Base-by-base conservation (phyloP, 2,329 filamentous ascomycete species). In the Fusarium sororula region DNA sequence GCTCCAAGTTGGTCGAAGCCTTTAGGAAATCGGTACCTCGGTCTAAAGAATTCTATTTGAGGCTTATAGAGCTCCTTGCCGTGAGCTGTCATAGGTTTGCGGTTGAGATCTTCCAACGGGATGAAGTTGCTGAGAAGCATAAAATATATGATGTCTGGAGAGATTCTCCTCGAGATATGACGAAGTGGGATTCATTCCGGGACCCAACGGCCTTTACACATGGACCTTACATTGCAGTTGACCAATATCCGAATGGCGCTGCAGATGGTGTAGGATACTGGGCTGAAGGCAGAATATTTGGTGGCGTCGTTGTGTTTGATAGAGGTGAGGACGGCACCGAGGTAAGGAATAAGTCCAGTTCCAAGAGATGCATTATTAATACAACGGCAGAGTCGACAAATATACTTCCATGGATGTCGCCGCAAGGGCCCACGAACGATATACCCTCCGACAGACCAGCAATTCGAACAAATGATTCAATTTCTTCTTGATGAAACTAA, bases 271-370 rank as follows among this genome's bases (percentile, higher is more conserved):
- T 56, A n/a, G 66, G 28, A 7, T 70, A 70, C n/a, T 73, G 70
- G 71, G 59, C 58, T 10, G 70, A 73, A 26, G 37, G 41, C 7
- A 62, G 54, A 26, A 65, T 71, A 8, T 61, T 74, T 20, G 70
- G 70, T 12, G 55, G 71, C 0, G 39, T 70, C 1, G 22, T 72
- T 7, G 44, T 73, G 3, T 70, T 73, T 30, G 66, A 70, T 17
- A 53, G 58, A 39, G 57, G 67, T 3, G 47, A 68, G 8, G 22
- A 50, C 3, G 58, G 57, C 20, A 41, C 37, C 0, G 45, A 61
- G 54, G 65, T 60, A n/a, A 26, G 54, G 2, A 2, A 32, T 3
- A 12, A 4, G 10, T 7, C 7, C 13, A 9, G 5, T 35, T 22
- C 4, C 9, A 24, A 22, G n/a, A 3, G 7, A 45, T 14, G 1